Conservation (phyloP, 129 eudicot genomes). For the Chrysanthemum seticuspe region DNA sequence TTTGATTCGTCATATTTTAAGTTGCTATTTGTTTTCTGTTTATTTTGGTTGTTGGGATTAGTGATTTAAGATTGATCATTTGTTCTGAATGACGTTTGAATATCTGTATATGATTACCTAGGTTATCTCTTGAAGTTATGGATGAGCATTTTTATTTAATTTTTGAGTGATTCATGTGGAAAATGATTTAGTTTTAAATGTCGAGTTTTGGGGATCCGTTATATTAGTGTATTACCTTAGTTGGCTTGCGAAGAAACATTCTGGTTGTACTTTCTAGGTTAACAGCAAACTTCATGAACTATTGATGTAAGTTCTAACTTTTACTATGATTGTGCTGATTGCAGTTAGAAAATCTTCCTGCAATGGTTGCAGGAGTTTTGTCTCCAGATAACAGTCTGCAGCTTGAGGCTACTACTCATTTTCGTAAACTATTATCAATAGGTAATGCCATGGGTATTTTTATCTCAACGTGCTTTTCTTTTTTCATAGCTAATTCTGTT, state of each 20-base stretch:
- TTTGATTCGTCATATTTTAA: too few relatives aligned
- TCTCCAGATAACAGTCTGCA: slow-evolving; percentile 55
- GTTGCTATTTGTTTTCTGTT: background rate
- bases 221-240: background rate
- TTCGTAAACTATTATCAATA: slow-evolving; percentile 84
- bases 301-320: background rate
- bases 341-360: slow-evolving; percentile 77
- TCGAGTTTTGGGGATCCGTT: background rate
- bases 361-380: slow-evolving; percentile 73
- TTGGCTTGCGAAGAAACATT: background rate
- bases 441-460: slow-evolving; percentile 34
- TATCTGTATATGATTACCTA: too few relatives aligned
- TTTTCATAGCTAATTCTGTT: slow-evolving; percentile 3
- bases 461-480: background rate
- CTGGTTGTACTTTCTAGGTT: background rate
- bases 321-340: slow-evolving; percentile 9
- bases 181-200: background rate
- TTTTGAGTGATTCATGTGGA: background rate
- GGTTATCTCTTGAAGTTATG: too few relatives aligned
- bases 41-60: background rate
- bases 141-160: background rate
- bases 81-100: too few relatives aligned
- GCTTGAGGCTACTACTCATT: slow-evolving; percentile 81
- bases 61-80: background rate
- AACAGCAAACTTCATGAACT: background rate